Evolutionary conservation across 75 land plant genomes (phyloP).

Genomic region (Pseudotsuga menziesii): DNA sequence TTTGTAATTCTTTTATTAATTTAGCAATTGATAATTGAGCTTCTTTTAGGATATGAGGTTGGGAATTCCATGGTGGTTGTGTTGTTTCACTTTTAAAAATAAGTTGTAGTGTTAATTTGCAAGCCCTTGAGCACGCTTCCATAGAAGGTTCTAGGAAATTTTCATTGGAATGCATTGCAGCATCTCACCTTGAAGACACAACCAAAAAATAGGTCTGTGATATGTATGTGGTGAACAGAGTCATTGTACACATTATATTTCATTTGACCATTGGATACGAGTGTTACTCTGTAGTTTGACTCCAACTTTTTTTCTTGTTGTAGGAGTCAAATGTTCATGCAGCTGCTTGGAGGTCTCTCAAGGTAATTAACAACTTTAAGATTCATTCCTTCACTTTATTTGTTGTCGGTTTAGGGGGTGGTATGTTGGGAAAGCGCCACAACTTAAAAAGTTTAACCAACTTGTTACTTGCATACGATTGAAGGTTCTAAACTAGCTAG

Average conservation of each 20-base stretch:
- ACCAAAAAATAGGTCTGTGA: constrained; percentile 54
- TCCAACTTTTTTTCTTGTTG: not conserved
- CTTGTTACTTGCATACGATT: not conserved
- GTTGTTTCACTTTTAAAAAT: too few species aligned
- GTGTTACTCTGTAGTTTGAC: not conserved
- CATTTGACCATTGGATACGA: not conserved
- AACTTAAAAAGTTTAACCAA: not conserved
- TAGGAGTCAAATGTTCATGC: constrained; percentile 62
- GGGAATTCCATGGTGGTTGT: too few species aligned
- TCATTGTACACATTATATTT: not conserved
- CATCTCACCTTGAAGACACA: constrained; percentile 80
- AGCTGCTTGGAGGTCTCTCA: constrained; percentile 70
- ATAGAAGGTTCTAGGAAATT: constrained; percentile 45
- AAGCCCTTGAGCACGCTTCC: constrained; percentile 87
- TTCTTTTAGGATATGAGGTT: not conserved
- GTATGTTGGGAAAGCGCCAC: not conserved
- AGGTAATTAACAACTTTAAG: constrained; percentile 37
- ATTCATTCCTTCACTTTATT: not conserved
- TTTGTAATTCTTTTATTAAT: not conserved
- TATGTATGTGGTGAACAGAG: not conserved
- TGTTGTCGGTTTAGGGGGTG: not conserved
- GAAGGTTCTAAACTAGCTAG: too few species aligned
- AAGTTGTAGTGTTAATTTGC: not conserved
- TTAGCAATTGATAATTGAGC: not conserved
- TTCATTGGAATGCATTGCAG: constrained; percentile 77